Evolutionary conservation across 495 filamentous ascomycete genomes (phyloP), one percentile per base, ranked within the genome.

Genomic region (Pyrenopolyporus hunteri): DNA sequence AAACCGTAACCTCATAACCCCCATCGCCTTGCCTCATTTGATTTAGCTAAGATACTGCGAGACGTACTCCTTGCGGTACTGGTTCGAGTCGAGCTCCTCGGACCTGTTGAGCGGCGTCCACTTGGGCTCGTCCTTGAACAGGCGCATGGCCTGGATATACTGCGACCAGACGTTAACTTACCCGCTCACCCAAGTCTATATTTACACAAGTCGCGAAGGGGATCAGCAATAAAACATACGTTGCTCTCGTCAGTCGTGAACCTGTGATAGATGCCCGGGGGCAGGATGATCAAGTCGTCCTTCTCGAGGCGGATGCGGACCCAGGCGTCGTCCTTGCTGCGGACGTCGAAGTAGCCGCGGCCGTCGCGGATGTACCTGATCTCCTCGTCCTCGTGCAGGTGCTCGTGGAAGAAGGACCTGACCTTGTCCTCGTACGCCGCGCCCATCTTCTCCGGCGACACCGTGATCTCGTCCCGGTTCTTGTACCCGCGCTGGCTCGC

Each of bases 91-190:
- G 53, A 96, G 79, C 33, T 95, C 91, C 8, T 75, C 79, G 1
- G 83, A 83, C 36, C 95, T 83, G 74, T 96, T 96, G 67, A 98
- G 74, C 11, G 94, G 91, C 54, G 93, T 98, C 94, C 94, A 98
- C 77, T 97, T 96, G 33, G 94, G 95, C 79, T 98, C 92, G 53
- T 98, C 94, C 80, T 97, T 93, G 85, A 98, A 98, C 47, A 98
- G 83, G 32, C 94, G 85, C 90, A 98, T 93, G 17, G 95, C 94
- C 71, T 93, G 89, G 69, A 97, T 89, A 70, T 93, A 97, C 93
- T 98, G 49, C 16, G 46, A 25, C 6, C 14, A 33, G 13, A 20
- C 13, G 39, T 71, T 37, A 69, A 57, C n/a, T 23, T 17, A 16
- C 25, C 26, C 28, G 3, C n/a, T 16, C 14, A 3, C 2, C 28